These are phyloP conservation scores for Ceratocystis ficicola DNA, from an alignment of 2,329 filamentous ascomycete genomes.

Conservation along the genomic window DNA sequence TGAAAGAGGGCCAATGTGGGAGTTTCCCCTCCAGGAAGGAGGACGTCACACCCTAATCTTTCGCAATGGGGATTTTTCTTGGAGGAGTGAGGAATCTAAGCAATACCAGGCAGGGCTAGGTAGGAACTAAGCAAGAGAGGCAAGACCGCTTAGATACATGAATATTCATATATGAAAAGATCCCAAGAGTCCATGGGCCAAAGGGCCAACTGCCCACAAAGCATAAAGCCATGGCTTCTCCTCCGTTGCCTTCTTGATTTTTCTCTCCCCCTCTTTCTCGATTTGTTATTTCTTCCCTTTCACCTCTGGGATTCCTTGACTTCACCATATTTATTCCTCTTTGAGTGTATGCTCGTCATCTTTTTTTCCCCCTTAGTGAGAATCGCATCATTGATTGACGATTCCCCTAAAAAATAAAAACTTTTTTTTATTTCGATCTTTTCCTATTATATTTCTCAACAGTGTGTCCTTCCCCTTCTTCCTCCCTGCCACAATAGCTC, in stretches of 20 bases:
- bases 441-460: slow-evolving; percentile 6
- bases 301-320: background rate
- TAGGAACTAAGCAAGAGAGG: background rate
- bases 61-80: too few relatives aligned
- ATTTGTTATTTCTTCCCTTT: background rate
- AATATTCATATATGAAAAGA: slow-evolving; percentile 9
- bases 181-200: background rate
- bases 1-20: background rate
- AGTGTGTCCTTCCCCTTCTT: background rate
- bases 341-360: background rate
- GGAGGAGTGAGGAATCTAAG: background rate
- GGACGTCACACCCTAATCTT: slow-evolving; percentile 3
- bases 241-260: background rate
- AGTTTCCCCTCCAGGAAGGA: slow-evolving; percentile 7
- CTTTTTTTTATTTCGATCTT: background rate
- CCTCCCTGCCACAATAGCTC: background rate
- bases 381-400: slow-evolving; percentile 2
- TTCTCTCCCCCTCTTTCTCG: background rate
- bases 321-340: slow-evolving; percentile 7
- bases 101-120: background rate
- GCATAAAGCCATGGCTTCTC: slow-evolving; percentile 13
- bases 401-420: background rate
- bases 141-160: slow-evolving; percentile 9
- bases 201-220: slow-evolving; percentile 3
- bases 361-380: background rate